These are phyloP conservation scores for Xylona heveae DNA, from an alignment of 495 filamentous ascomycete genomes.

Conservation along the genomic window DNA sequence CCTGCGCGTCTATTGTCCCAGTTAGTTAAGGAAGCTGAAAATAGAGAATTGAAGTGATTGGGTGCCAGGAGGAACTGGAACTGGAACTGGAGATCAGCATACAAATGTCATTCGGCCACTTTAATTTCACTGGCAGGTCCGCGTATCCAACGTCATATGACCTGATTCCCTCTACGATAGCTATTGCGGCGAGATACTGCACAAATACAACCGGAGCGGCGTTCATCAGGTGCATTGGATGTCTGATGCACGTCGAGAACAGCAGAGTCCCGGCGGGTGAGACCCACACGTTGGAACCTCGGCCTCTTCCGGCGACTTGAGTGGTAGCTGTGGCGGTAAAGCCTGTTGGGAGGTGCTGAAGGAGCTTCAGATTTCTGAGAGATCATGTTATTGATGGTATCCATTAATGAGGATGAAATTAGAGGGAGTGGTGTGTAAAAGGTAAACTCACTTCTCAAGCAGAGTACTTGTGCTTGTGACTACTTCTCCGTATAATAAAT, in stretches of 20 bases:
- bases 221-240: constrained; percentile 44
- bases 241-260: constrained; percentile 69
- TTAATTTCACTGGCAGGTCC: constrained; percentile 59
- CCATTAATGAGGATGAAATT: background rate
- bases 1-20: constrained; percentile 36
- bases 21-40: background rate
- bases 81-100: constrained; percentile 3
- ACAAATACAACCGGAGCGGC: constrained; percentile 80
- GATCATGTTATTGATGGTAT: constrained; percentile 8
- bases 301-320: constrained; percentile 78
- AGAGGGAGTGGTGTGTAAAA: background rate
- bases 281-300: constrained; percentile 87
- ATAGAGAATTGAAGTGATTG: too few species aligned
- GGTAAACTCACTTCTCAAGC: constrained; percentile 57
- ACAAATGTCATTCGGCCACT: constrained; percentile 97
- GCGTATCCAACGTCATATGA: constrained; percentile 57
- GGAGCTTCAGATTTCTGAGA: constrained; percentile 50
- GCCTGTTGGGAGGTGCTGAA: constrained; percentile 56
- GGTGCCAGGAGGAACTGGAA: background rate
- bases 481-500: constrained; percentile 75
- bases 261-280: constrained; percentile 72
- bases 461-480: constrained; percentile 88
- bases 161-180: constrained; percentile 72
- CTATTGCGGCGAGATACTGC: constrained; percentile 80
- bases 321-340: constrained; percentile 82